These are phyloP conservation scores for Leishmania aethiopica DNA, from an alignment of 208 protist genomes.

Conservation along the genomic window DNA sequence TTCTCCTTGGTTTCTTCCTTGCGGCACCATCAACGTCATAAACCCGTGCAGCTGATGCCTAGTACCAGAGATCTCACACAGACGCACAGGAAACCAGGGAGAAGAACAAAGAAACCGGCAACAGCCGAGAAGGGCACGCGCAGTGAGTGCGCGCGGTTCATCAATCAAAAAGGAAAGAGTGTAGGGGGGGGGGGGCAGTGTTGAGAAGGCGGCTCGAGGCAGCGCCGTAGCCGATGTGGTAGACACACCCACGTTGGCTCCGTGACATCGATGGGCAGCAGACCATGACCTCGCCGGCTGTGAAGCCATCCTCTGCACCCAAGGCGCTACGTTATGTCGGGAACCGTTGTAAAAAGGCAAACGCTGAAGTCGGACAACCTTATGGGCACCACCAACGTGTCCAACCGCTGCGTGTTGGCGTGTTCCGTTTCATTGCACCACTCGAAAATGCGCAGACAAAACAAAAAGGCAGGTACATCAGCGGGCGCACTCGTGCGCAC, in stretches of 20 bases:
- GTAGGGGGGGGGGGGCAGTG: background rate
- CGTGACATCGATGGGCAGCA: background rate
- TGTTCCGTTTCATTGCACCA: background rate
- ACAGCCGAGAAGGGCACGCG: background rate
- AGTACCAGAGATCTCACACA: background rate
- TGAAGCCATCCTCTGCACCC: background rate
- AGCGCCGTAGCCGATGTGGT: background rate
- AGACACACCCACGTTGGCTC: background rate
- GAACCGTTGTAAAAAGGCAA: background rate
- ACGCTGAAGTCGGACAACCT: background rate
- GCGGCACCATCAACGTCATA: background rate
- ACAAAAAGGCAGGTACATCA: slow-evolving; percentile 16
- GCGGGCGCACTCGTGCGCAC: slow-evolving; percentile 1
- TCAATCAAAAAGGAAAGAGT: background rate
- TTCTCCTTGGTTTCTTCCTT: background rate
- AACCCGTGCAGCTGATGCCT: background rate
- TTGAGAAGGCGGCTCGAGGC: background rate
- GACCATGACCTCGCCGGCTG: background rate
- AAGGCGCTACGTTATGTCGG: background rate
- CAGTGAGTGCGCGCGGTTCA: background rate
- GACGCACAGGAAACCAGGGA: background rate
- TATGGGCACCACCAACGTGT: background rate
- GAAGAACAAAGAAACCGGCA: background rate
- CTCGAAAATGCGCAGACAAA: background rate
- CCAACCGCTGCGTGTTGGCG: background rate